A percentile compares a stretch with the other conserved stretches of the same genome.
Evolutionary conservation across 345 rosid species (phyloP).

Genomic region (Eucalyptus cloeziana): DNA sequence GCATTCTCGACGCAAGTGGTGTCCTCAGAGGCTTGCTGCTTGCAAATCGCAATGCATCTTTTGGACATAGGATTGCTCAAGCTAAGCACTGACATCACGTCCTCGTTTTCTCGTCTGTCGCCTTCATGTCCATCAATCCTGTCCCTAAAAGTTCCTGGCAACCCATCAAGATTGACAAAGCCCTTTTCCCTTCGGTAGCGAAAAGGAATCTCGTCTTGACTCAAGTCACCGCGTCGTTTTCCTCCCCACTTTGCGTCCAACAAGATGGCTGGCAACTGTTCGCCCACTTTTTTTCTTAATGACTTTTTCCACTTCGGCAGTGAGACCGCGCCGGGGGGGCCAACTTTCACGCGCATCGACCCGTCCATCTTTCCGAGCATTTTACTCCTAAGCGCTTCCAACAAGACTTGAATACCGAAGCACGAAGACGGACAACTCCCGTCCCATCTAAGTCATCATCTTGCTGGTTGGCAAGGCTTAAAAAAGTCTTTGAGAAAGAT

Average conservation of each 20-base stretch:
- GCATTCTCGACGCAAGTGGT: background rate
- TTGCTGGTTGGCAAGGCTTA: background rate
- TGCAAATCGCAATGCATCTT: background rate
- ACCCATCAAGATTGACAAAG: background rate
- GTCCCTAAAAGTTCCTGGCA: background rate
- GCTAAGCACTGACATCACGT: background rate
- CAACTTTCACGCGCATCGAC: background rate
- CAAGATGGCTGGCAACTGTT: background rate
- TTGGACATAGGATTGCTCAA: background rate
- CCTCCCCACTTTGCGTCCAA: background rate
- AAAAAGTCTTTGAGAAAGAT: background rate
- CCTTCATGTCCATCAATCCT: background rate
- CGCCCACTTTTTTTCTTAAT: too few species aligned
- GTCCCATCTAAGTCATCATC: background rate
- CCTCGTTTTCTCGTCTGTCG: background rate
- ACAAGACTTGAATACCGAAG: background rate
- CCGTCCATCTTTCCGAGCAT: background rate
- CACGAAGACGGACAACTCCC: background rate
- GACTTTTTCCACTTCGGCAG: background rate
- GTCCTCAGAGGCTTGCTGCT: background rate
- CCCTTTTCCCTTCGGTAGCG: background rate
- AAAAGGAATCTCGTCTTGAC: background rate
- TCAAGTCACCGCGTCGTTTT: background rate
- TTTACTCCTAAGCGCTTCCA: background rate
- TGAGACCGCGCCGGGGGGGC: background rate